Base-by-base conservation (phyloP, 495 filamentous ascomycete species). In the Cercophora sp. region DNA sequence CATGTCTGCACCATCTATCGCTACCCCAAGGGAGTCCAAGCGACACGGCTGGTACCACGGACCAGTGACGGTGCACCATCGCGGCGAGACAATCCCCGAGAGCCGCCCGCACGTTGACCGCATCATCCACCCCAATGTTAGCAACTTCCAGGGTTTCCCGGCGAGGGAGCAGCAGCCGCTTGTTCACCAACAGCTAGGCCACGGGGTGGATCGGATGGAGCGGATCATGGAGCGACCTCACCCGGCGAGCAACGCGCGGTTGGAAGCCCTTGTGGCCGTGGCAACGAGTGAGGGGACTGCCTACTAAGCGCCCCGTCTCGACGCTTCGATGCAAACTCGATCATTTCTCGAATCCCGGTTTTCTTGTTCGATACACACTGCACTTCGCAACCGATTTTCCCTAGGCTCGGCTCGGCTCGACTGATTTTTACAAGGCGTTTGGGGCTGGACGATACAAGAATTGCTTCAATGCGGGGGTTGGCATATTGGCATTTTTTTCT, bases 221-320 rank as follows among this genome's bases (percentile, higher is more conserved):
- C 66, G 45, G 34, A 62, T 54, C 29, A 52, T 55, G 59, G 69
- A 54, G 56, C 65, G 22, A 34, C 57, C 64, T 3, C 51, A 57
- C 13, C 58, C 57, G 10, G 29, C 42, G 1, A 60, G 56, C 27
- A 71, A 59, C 40, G 27, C 60, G 46, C 75, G 87, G 11, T 70
- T 96, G 19, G 87, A 96, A 52, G 88, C 88, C 13, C 79, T 96
- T 25, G 91, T 96, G 22, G 91, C 91, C 2, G 89, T 93, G 48
- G 91, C 91, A 8, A 93, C 91, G 2, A 88, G 86, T 52, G 87
- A 95, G 62, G 83, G 87, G 0, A 69, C 81, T 5, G 70, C 75
- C 4, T 78, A 72, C 48, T 78, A 65, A 54, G 4, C 8, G n/a
- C n/a, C n/a, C n/a, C n/a, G n/a, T n/a, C n/a, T n/a, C n/a, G n/a